Base-by-base conservation (phyloP, 805 yeast species). In the Candida broadrunensis region DNA sequence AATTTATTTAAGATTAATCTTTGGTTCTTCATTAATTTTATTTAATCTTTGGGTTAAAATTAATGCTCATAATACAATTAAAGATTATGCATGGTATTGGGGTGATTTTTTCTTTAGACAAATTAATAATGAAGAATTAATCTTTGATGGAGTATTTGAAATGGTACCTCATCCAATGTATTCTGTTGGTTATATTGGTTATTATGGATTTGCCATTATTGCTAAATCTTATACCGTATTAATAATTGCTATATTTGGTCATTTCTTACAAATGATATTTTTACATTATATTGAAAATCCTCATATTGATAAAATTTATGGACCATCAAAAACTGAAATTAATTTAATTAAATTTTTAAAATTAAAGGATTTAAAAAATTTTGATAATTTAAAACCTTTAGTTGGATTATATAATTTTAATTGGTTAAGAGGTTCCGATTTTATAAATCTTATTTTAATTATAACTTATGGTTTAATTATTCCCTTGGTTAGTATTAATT, bases 41-140 rank as follows among this genome's bases (percentile, higher is more conserved):
- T 85, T 88, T 67, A 87, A 87, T 55, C 68, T 84, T 21, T 84
- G 93, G 89, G 95, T 87, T 35, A 87, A 87, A 58, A 65, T 86
- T 18, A 90, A 88, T 59, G 95, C 95, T 25, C 96, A 87, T 59
- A 75, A 89, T 49, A 89, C 87, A 15, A 89, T 87, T 44, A 86
- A 87, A 59, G 96, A 87, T 56, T 87, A 81, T 57, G 96, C 96
- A 9, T 87, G 96, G 96, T 87, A 87, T 61, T 87, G 96, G 96
- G 96, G 96, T 20, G 96, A 88, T 62, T 87, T 87, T 65, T 87
- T 87, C 73, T 87, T 87, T 65, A 68, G 88, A 40, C 85, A 85
- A 56, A 65, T 68, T 48, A 70, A 69, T 49, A 78, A 77, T 47
- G 78, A 72, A 56, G 83, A 83, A 43, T 72, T 87, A 52, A 83